Base-by-base conservation (phyloP, 495 filamentous ascomycete species). In the Hypoxylon crocopeplum region DNA sequence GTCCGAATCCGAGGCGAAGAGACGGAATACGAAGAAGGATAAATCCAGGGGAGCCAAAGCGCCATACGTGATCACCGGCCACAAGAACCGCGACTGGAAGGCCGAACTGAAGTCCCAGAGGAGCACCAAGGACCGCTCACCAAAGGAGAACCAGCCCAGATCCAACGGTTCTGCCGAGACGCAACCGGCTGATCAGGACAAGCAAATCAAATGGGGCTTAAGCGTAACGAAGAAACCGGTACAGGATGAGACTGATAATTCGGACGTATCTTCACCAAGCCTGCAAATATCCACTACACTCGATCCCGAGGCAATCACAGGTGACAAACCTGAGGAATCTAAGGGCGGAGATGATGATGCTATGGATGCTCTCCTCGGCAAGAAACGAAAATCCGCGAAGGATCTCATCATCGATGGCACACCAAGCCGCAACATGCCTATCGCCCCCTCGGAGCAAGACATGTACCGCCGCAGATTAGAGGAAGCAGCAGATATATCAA, bases 261-360 rank as follows among this genome's bases (percentile, higher is more conserved):
- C 56, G 44, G 40, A 69, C 16, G 67, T 63, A 49, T 11, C 33
- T n/a, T 25, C 40, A 42, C 48, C 25, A 21, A 56, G 69, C 21
- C 67, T 70, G 27, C 59, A 71, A 7, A 55, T 58, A 2, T 64
- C 62, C 24, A 17, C 22, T 3, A 13, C 41, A 40, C 33, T 53
- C 13, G 67, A 74, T 30, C 59, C 37, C 8, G 21, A 55, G 5
- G 30, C 57, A 13, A 78, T 75, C 68, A 19, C 56, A 32, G 37
- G 27, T 5, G 67, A 54, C 13, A 34, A 36, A 2, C 8, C 22
- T 65, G 71, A 38, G 17, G 58, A 3, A 41, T 49, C 68, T 5
- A 69, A 70, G 46, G 86, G 84, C 17, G 83, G 86, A 32, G 93
- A 97, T 48, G 84, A 93, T 53, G 79, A 88, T 45, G 94, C 94